Percentiles rank a stretch among this genome's conserved stretches.
These are phyloP conservation scores for Heliosperma pusillum DNA, from an alignment of 148 eudicot genomes.

Conservation along the genomic window DNA sequence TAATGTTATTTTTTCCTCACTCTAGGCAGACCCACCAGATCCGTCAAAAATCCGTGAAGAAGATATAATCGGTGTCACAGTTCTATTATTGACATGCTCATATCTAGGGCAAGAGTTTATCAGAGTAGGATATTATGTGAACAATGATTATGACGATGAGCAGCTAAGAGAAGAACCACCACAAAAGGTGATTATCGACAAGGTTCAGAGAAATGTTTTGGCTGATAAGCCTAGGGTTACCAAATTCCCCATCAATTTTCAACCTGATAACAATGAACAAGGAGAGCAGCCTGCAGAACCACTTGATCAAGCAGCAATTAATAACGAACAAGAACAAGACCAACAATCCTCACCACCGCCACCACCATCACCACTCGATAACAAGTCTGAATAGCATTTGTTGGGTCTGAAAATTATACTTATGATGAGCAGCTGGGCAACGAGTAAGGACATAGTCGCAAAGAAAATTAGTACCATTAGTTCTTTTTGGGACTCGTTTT, in stretches of 20 bases:
- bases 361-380: constrained; percentile 28
- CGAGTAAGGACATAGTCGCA: constrained; percentile 7
- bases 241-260: constrained; percentile 84
- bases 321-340: constrained; percentile 33
- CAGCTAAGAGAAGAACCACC: constrained; percentile 86
- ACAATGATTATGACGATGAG: constrained; percentile 84
- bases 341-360: constrained; percentile 22
- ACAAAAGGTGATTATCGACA: constrained; percentile 71
- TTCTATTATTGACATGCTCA: constrained; percentile 78
- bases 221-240: constrained; percentile 91
- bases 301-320: constrained; percentile 33
- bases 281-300: constrained; percentile 54
- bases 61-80: constrained; percentile 88
- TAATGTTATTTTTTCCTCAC: not conserved
- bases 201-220: constrained; percentile 70
- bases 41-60: constrained; percentile 85
- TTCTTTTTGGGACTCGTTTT: not conserved
- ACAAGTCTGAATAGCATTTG: constrained; percentile 18
- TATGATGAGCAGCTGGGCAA: not conserved
- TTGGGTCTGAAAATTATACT: too few relatives aligned
- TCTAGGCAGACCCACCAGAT: constrained; percentile 90
- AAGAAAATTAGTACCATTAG: not conserved
- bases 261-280: constrained; percentile 59
- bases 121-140: constrained; percentile 87
- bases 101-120: constrained; percentile 86